Evolutionary conservation across 495 filamentous ascomycete species (phyloP).

Genomic region (Annulohypoxylon maeteangense): DNA sequence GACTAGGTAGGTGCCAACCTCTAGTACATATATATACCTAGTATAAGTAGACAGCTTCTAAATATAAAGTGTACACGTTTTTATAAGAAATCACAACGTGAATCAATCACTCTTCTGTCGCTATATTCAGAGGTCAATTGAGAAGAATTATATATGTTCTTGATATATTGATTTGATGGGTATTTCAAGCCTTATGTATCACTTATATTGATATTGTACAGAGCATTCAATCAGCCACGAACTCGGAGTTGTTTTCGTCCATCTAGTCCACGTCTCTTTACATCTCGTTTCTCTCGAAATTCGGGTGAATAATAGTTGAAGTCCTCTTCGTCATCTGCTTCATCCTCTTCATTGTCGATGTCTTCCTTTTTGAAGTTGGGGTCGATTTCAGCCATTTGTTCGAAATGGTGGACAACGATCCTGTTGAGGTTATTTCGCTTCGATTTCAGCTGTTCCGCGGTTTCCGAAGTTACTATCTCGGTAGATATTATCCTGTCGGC

Average conservation of each 20-base stretch:
- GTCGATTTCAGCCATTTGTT: slow-evolving; percentile 19
- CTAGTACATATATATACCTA: too few species aligned
- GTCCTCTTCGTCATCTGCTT: slow-evolving; percentile 21
- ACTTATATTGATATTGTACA: not conserved
- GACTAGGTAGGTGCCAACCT: not conserved
- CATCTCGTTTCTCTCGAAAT: not conserved
- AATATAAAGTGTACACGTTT: too few species aligned
- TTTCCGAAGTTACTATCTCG: slow-evolving; percentile 31
- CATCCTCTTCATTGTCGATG: not conserved
- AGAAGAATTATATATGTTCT: not conserved
- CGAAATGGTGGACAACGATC: slow-evolving; percentile 32
- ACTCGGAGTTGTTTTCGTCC: too few species aligned
- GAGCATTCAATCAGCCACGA: not conserved
- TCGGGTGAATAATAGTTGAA: not conserved
- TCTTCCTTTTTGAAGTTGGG: slow-evolving; percentile 22
- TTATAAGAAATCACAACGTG: too few species aligned
- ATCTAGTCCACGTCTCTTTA: not conserved
- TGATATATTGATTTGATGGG: slow-evolving; percentile 3
- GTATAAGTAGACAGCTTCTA: not conserved
- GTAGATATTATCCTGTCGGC: slow-evolving; percentile 49
- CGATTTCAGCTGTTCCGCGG: slow-evolving; percentile 32
- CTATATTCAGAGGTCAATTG: not conserved
- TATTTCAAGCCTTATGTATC: slow-evolving; percentile 16
- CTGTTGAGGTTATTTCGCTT: slow-evolving; percentile 46
- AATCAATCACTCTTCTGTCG: not conserved